Evolutionary conservation across 257 asterid genomes (phyloP).

Genomic region (Solanum commersonii): DNA sequence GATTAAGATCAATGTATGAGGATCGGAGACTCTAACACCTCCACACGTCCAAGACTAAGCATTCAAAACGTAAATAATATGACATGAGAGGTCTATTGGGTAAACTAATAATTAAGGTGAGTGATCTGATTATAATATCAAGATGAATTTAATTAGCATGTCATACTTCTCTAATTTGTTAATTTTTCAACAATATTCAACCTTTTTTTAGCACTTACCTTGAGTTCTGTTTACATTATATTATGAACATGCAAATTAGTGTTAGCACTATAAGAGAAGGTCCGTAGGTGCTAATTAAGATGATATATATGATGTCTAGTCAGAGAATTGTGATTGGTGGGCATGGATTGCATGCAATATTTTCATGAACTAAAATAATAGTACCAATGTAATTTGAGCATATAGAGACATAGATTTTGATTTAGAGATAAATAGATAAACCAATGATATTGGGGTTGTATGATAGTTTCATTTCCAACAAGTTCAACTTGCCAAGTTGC

Average conservation of each 20-base stretch:
- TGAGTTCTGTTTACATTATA: background rate
- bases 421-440: background rate
- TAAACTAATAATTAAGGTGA: background rate
- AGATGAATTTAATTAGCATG: background rate
- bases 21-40: background rate
- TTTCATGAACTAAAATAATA: background rate
- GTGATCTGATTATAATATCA: no score
- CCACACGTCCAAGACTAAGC: background rate
- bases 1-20: background rate
- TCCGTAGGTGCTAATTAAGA: background rate
- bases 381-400: background rate
- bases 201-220: background rate
- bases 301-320: background rate
- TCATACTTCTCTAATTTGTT: background rate
- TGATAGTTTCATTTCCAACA: background rate
- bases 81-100: background rate
- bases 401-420: background rate
- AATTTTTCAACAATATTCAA: background rate
- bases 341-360: background rate
- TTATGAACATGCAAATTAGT: background rate
- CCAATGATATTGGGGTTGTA: background rate
- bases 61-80: background rate
- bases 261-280: background rate
- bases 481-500: background rate
- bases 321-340: background rate